Evolutionary conservation across 208 protist genomes (phyloP).

Genomic region (Wallacemonas sp.): DNA sequence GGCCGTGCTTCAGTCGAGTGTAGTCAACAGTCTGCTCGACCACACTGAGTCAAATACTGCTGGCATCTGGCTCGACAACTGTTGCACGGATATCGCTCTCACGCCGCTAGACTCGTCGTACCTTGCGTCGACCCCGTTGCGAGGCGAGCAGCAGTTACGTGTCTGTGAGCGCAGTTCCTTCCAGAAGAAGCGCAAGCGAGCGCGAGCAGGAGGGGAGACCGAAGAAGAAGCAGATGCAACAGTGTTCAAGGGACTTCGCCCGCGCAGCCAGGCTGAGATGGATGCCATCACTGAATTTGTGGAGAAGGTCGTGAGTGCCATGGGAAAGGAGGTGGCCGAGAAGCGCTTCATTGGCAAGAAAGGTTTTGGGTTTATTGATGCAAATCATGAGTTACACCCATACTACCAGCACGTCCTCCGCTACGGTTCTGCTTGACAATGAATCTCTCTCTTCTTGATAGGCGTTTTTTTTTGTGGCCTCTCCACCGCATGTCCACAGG

Average conservation of each 20-base stretch:
- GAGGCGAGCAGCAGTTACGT: constrained; percentile 38
- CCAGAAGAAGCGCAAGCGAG: constrained; percentile 32
- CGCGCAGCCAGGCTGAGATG: constrained; percentile 49
- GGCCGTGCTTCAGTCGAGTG: constrained; percentile 52
- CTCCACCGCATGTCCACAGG: not conserved
- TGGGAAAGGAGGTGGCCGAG: constrained; percentile 73
- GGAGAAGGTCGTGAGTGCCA: constrained; percentile 41
- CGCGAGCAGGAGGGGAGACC: constrained; percentile 23
- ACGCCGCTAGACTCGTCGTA: constrained; percentile 45
- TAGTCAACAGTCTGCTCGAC: constrained; percentile 53
- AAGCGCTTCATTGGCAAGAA: constrained; percentile 63
- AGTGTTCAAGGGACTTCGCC: constrained; percentile 36
- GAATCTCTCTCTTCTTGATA: not conserved
- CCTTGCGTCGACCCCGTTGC: constrained; percentile 48
- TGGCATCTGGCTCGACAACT: constrained; percentile 75
- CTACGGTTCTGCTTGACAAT: not conserved
- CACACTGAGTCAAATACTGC: constrained; percentile 28
- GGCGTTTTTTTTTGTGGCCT: not conserved
- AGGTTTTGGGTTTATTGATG: constrained; percentile 83
- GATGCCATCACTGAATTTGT: constrained; percentile 72
- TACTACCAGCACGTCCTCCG: constrained; percentile 71
- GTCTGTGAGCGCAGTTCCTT: constrained; percentile 55
- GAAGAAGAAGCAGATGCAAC: constrained; percentile 27
- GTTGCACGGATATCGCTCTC: constrained; percentile 42
- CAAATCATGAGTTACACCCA: constrained; percentile 57